Conservation (phyloP, 768 basidiomycete species). For the Leucosporidium scottii region DNA sequence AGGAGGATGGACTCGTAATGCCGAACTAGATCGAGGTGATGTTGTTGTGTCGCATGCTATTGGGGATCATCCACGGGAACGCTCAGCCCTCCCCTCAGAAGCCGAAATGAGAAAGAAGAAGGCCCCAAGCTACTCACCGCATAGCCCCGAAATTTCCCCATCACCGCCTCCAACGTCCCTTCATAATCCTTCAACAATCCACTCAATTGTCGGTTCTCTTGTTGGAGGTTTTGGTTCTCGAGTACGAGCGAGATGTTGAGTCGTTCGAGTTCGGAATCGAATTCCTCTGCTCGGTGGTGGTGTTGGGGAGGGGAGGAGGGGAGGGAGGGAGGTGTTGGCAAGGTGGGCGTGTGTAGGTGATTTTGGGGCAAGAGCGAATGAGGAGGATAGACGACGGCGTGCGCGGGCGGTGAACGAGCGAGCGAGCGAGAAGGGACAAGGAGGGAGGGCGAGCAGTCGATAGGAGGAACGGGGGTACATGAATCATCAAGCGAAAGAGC, state of each 20-base stretch:
- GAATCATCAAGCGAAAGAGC: too few relatives aligned
- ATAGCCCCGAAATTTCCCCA: slow-evolving; percentile 89
- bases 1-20: slow-evolving; percentile 79
- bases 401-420: too few relatives aligned
- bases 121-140: slow-evolving; percentile 57
- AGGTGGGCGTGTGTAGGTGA: too few relatives aligned
- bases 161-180: slow-evolving; percentile 85
- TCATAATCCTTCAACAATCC: slow-evolving; percentile 89
- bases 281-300: slow-evolving; percentile 81
- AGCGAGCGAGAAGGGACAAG: too few relatives aligned
- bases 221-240: slow-evolving; percentile 83
- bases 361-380: too few relatives aligned
- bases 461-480: too few relatives aligned
- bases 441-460: too few relatives aligned
- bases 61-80: too few relatives aligned
- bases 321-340: too few relatives aligned
- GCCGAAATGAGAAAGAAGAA: not conserved
- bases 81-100: too few relatives aligned
- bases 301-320: too few relatives aligned
- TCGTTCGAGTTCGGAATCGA: slow-evolving; percentile 86
- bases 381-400: too few relatives aligned
- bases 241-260: slow-evolving; percentile 80
- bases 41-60: slow-evolving; percentile 83
- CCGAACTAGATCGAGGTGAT: slow-evolving; percentile 74
- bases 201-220: slow-evolving; percentile 93